phyloP scores from a whole-genome alignment of 2,329 filamentous ascomycete genomes.

The Alternaria alternata region DNA sequence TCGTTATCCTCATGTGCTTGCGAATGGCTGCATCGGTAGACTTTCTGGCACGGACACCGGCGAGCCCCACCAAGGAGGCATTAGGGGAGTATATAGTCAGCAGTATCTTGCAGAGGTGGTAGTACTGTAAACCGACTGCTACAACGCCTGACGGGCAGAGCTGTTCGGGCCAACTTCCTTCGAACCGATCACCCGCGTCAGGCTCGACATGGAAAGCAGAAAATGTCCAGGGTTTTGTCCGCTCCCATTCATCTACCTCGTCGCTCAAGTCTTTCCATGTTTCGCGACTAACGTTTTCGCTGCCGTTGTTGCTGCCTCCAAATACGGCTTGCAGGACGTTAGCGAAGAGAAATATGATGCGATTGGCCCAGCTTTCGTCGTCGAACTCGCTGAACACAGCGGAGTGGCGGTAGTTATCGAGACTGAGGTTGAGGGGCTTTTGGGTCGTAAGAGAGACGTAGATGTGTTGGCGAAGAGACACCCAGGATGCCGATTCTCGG shows the following conservation, averaged over 20 bases:
- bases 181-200: slow-evolving; percentile 33
- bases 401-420: slow-evolving; percentile 43
- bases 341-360: slow-evolving; percentile 44
- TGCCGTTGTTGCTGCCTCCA: slow-evolving; percentile 25
- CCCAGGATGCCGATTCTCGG: slow-evolving; percentile 53
- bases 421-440: slow-evolving; percentile 33
- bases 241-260: slow-evolving; percentile 45
- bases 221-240: slow-evolving; percentile 43
- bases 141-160: slow-evolving; percentile 35
- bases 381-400: slow-evolving; percentile 41
- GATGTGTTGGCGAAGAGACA: slow-evolving; percentile 53
- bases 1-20: slow-evolving; percentile 40
- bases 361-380: slow-evolving; percentile 44
- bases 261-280: slow-evolving; percentile 39
- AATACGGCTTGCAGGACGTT: slow-evolving; percentile 38
- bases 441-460: slow-evolving; percentile 51
- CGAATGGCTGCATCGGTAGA: slow-evolving; percentile 36
- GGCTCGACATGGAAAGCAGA: slow-evolving; percentile 31
- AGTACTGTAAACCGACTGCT: slow-evolving; percentile 41
- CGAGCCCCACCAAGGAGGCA: slow-evolving; percentile 34
- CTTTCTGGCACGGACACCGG: slow-evolving; percentile 36
- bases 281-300: slow-evolving; percentile 29
- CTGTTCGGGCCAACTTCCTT: slow-evolving; percentile 34
- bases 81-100: slow-evolving; percentile 42
- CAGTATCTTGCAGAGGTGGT: slow-evolving; percentile 43